Conservation (phyloP, 2,329 filamentous ascomycete genomes). For the Diaporthe ilicicola region DNA sequence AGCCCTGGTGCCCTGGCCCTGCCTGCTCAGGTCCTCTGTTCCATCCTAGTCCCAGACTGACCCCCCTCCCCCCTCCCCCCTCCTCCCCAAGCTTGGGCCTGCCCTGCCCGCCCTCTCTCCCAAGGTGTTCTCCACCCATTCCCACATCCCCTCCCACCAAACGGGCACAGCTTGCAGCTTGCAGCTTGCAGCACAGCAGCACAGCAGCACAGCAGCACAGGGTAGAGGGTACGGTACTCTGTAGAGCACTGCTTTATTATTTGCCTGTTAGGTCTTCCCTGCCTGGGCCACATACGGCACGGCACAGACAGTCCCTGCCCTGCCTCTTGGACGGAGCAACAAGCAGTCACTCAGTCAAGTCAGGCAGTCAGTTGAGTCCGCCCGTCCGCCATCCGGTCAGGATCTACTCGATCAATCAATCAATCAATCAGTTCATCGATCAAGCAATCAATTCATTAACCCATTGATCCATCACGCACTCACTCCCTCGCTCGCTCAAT, state of each 20-base stretch:
- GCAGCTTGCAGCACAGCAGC: slow-evolving; percentile 6
- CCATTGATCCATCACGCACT: slow-evolving; percentile 5
- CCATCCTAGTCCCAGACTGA: slow-evolving; percentile 10
- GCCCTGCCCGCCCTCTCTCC: neutral
- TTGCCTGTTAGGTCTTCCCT: neutral
- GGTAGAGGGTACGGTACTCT: too few species aligned
- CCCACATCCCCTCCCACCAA: slow-evolving; percentile 18
- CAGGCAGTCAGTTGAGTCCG: neutral
- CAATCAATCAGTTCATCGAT: slow-evolving; percentile 1
- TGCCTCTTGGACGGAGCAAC: neutral
- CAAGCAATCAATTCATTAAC: neutral
- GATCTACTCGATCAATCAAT: neutral
- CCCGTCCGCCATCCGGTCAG: neutral
- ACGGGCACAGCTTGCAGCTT: slow-evolving; percentile 7
- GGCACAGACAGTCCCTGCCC: neutral
- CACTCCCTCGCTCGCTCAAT: neutral
- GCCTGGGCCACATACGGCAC: neutral
- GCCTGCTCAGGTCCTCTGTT: neutral
- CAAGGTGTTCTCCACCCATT: slow-evolving; percentile 16
- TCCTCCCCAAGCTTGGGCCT: slow-evolving; percentile 17
- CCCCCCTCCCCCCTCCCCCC: neutral
- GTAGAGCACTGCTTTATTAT: neutral
- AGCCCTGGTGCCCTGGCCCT: neutral
- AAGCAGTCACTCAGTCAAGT: neutral
- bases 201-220: neutral